Percentiles rank a stretch among this genome's conserved stretches.
Conservation (phyloP, 2,329 filamentous ascomycete genomes). For the Plectosphaerella cucumerina region DNA sequence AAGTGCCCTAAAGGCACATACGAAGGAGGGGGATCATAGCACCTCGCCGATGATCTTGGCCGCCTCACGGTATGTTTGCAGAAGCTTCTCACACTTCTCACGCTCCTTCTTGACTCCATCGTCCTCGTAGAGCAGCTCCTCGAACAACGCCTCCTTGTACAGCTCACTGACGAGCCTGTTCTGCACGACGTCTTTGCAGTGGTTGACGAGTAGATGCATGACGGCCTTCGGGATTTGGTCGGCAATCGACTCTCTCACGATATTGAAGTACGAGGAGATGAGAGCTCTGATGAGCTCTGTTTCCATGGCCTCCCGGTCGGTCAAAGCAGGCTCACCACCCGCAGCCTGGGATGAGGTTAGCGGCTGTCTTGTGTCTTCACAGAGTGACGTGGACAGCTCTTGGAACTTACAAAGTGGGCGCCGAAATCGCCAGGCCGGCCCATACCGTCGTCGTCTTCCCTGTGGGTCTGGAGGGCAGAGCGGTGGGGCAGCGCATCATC, state of each 20-base stretch:
- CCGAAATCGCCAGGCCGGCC: conserved; percentile 36
- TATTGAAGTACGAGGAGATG: conserved; percentile 98
- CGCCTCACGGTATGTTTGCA: conserved; percentile 94
- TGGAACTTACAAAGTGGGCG: conserved; percentile 54
- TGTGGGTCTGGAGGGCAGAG: conserved; percentile 34
- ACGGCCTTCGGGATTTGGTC: conserved; percentile 98
- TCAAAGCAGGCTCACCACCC: conserved; percentile 77
- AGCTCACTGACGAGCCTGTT: conserved; percentile 93
- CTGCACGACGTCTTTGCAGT: conserved; percentile 96
- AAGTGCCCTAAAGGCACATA: not conserved
- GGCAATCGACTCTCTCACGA: conserved; percentile 96
- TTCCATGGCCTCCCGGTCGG: conserved; percentile 93
- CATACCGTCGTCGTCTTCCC: conserved; percentile 33
- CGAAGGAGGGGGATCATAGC: conserved; percentile 46
- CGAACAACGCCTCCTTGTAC: conserved; percentile 87
- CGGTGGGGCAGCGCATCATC: conserved; percentile 54
- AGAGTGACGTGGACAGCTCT: not conserved
- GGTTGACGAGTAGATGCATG: conserved; percentile 97
- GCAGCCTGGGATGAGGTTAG: conserved; percentile 38
- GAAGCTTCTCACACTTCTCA: conserved; percentile 95
- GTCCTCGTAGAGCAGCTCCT: conserved; percentile 94
- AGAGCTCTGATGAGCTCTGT: conserved; percentile 94
- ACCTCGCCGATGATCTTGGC: conserved; percentile 98
- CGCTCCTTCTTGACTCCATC: conserved; percentile 95
- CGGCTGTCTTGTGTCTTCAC: conserved; percentile 1